Evolutionary conservation across 148 eudicot genomes (phyloP).

Genomic region (Tetragonia tetragonoides): DNA sequence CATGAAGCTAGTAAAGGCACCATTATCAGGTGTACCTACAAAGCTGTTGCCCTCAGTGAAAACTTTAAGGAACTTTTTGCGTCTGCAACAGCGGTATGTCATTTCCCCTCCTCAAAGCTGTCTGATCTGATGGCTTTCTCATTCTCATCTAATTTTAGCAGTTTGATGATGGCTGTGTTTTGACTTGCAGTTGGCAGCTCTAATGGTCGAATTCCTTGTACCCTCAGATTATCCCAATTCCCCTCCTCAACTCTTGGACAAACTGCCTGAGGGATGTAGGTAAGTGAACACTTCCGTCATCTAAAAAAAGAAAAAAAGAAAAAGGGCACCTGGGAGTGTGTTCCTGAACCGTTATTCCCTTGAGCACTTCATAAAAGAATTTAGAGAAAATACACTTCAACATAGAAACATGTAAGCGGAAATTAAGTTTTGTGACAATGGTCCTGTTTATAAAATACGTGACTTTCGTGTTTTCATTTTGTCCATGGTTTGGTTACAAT

Average conservation of each 20-base stretch:
- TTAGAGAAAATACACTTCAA: too few species aligned
- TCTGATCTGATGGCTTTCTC: neutral
- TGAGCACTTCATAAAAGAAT: too few species aligned
- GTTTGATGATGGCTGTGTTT: too few species aligned
- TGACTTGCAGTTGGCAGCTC: constrained; percentile 32
- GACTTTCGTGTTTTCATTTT: too few species aligned
- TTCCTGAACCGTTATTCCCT: too few species aligned
- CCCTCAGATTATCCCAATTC: constrained; percentile 41
- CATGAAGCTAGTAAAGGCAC: constrained; percentile 28
- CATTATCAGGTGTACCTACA: constrained; percentile 31
- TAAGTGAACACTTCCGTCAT: constrained; percentile 22
- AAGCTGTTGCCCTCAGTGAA: constrained; percentile 15
- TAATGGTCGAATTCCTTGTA: constrained; percentile 35
- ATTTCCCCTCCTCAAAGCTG: neutral
- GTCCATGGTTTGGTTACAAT: too few species aligned
- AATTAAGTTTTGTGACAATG: too few species aligned
- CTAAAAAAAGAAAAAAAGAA: too few species aligned
- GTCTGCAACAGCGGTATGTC: constrained; percentile 21
- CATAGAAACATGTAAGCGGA: too few species aligned
- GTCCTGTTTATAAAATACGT: too few species aligned
- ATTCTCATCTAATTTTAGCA: neutral
- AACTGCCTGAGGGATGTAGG: constrained; percentile 21
- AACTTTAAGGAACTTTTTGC: constrained; percentile 18
- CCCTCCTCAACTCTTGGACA: constrained; percentile 36
- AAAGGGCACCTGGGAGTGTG: too few species aligned